Evolutionary conservation across 2,329 filamentous ascomycete genomes (phyloP).

Genomic region (Falciphora oryzae): DNA sequence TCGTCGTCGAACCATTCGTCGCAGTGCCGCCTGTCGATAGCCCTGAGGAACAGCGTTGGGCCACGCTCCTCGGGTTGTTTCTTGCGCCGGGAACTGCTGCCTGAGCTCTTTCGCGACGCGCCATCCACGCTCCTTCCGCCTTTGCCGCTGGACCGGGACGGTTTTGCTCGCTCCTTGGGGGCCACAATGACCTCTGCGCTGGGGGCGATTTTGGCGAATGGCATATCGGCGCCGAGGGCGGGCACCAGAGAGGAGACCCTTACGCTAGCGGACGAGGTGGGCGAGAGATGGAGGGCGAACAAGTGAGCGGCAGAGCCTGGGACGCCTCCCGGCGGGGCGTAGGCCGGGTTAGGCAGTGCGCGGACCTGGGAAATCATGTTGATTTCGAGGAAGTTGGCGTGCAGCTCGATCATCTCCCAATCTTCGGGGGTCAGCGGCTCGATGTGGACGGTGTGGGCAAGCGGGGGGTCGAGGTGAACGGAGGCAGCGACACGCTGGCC

Average conservation of each 20-base stretch:
- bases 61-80: conserved; percentile 56
- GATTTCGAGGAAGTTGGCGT: conserved; percentile 90
- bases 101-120: conserved; percentile 73
- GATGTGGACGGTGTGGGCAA: conserved; percentile 93
- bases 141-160: conserved; percentile 60
- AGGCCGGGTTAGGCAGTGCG: conserved; percentile 81
- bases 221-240: conserved; percentile 55
- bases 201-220: conserved; percentile 88
- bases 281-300: conserved; percentile 86
- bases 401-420: conserved; percentile 98
- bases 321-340: conserved; percentile 38
- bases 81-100: conserved; percentile 59
- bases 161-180: conserved; percentile 77
- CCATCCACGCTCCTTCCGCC: conserved; percentile 77
- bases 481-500: conserved; percentile 68
- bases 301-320: conserved; percentile 60
- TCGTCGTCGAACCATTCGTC: conserved; percentile 73
- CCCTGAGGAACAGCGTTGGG: conserved; percentile 70
- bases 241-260: conserved; percentile 79
- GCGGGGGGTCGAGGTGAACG: conserved; percentile 83
- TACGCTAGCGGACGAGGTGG: conserved; percentile 92
- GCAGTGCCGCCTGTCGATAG: conserved; percentile 64
- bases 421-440: conserved; percentile 92
- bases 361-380: conserved; percentile 92
- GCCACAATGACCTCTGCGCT: conserved; percentile 97